phyloP scores from a whole-genome alignment of 1,284 basidiomycete species.

The Apiotrichum domesticum region DNA sequence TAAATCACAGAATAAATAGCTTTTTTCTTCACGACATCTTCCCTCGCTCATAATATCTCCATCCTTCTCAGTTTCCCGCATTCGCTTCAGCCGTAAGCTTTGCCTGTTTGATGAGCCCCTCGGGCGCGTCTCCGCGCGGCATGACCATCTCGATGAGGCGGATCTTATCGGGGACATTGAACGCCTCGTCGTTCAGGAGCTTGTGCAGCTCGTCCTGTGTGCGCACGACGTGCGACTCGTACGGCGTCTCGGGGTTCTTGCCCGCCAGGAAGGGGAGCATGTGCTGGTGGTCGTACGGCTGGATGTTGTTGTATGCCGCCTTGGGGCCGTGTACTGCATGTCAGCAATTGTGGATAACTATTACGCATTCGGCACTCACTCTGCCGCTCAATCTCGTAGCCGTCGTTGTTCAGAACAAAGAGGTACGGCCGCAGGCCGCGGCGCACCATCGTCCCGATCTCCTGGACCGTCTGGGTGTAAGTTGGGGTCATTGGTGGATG shows the following conservation, averaged over 20 bases:
- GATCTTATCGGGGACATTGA: constrained; percentile 38
- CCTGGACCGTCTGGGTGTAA: constrained; percentile 43
- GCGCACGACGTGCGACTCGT: constrained; percentile 35
- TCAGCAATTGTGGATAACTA: constrained; percentile 9
- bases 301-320: constrained; percentile 49
- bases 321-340: constrained; percentile 39
- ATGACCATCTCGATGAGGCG: constrained; percentile 47
- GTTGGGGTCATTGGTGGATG: not conserved
- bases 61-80: not conserved
- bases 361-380: constrained; percentile 53
- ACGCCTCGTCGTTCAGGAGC: constrained; percentile 37
- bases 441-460: constrained; percentile 51
- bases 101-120: constrained; percentile 42
- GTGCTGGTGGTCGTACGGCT: constrained; percentile 46
- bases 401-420: constrained; percentile 70
- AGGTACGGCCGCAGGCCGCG: constrained; percentile 47
- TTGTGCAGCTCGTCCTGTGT: constrained; percentile 54
- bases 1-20: too few relatives aligned
- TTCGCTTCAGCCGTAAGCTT: constrained; percentile 47
- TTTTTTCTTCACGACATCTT: too few relatives aligned
- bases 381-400: constrained; percentile 80
- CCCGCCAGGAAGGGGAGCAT: constrained; percentile 43
- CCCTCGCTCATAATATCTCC: too few relatives aligned
- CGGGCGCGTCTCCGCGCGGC: constrained; percentile 43
- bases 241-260: not conserved